Conservation (phyloP, 768 basidiomycete genomes). For the Cystofilobasidium bisporidii region DNA sequence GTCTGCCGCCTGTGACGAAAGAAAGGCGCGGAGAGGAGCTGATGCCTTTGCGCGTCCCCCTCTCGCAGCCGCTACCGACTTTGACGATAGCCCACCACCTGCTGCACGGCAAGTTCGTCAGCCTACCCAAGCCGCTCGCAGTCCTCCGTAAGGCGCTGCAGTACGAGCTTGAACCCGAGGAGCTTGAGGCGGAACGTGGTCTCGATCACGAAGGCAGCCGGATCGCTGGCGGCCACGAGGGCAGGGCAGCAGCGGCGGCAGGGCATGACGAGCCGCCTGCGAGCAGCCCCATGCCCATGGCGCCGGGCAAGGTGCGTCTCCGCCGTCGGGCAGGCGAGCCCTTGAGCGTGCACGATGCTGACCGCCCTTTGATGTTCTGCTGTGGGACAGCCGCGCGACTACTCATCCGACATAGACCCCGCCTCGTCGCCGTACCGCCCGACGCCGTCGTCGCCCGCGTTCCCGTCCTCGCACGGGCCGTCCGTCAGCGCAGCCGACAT, state of each 20-base stretch:
- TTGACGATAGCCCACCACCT: conserved; percentile 79
- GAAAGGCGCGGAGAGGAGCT: no score
- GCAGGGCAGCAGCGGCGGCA: neutral
- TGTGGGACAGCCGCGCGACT: conserved; percentile 12
- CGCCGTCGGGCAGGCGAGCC: no score
- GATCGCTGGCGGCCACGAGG: conserved; percentile 38
- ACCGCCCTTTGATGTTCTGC: no score
- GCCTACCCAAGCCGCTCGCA: conserved; percentile 69
- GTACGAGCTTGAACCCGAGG: conserved; percentile 21
- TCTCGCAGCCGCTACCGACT: conserved; percentile 49
- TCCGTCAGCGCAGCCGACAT: conserved; percentile 3
- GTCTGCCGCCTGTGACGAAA: no score
- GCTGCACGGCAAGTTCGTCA: conserved; percentile 73
- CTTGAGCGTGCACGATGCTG: no score
- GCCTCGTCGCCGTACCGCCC: conserved; percentile 13
- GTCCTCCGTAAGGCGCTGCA: conserved; percentile 46
- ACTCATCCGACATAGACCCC: conserved; percentile 27
- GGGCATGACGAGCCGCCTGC: neutral
- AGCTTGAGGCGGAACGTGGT: conserved; percentile 24
- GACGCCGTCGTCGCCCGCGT: neutral
- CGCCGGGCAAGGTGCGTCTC: neutral
- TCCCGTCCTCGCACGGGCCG: neutral
- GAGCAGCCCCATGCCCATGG: conserved; percentile 4
- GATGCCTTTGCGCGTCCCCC: neutral
- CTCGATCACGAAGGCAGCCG: conserved; percentile 20